Percentiles rank a stretch among this genome's conserved stretches.
These are phyloP conservation scores for Cytospora paraplurivora DNA, from an alignment of 2,329 filamentous ascomycete species.

Conservation along the genomic window DNA sequence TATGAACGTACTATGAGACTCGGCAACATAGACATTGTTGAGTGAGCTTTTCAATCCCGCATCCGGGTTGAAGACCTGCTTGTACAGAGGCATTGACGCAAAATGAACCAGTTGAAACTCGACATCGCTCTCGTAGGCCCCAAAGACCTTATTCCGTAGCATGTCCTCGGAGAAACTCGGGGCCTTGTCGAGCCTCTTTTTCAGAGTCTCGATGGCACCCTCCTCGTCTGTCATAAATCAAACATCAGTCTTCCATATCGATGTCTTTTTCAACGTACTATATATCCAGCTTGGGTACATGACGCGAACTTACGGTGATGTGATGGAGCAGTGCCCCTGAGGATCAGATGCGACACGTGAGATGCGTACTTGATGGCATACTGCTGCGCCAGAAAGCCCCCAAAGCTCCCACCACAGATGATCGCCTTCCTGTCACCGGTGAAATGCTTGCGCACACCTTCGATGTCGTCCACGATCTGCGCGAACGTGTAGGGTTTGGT, in stretches of 20 bases:
- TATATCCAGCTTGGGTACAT: neutral
- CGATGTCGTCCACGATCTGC: slow-evolving; percentile 43
- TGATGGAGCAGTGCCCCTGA: slow-evolving; percentile 42
- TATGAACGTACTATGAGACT: slow-evolving; percentile 39
- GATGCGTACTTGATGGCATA: slow-evolving; percentile 43
- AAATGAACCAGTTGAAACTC: slow-evolving; percentile 43
- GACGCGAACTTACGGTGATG: slow-evolving; percentile 38
- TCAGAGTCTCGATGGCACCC: slow-evolving; percentile 38
- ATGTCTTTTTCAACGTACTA: neutral
- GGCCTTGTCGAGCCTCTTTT: slow-evolving; percentile 37
- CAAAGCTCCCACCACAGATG: slow-evolving; percentile 44
- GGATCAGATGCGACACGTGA: slow-evolving; percentile 38
- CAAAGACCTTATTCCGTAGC: slow-evolving; percentile 43
- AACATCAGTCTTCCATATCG: neutral
- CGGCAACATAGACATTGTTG: slow-evolving; percentile 39
- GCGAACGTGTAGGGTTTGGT: slow-evolving; percentile 41
- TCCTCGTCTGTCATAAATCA: slow-evolving; percentile 37
- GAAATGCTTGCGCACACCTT: slow-evolving; percentile 38
- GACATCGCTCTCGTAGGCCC: slow-evolving; percentile 40
- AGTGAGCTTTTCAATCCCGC: slow-evolving; percentile 37
- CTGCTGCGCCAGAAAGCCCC: slow-evolving; percentile 43
- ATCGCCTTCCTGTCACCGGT: slow-evolving; percentile 34
- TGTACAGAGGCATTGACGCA: slow-evolving; percentile 42
- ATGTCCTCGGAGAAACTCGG: slow-evolving; percentile 42
- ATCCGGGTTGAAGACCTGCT: slow-evolving; percentile 40